phyloP scores from a whole-genome alignment of 2,329 filamentous ascomycete genomes.

The Apiospora sp. region DNA sequence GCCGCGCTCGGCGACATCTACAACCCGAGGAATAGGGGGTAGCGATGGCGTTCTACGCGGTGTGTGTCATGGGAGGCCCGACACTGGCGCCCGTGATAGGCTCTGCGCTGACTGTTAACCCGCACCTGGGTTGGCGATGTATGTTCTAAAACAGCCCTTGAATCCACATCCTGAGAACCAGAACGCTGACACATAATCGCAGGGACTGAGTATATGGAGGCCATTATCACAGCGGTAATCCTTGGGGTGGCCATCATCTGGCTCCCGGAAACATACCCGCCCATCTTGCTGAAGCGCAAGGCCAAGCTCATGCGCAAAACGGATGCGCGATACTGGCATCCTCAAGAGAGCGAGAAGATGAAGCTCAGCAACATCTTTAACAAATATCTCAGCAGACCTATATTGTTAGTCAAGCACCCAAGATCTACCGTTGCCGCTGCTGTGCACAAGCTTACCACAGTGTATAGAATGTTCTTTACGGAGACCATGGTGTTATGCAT shows the following conservation, averaged over 20 bases:
- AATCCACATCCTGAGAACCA: not conserved
- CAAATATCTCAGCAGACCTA: conserved; percentile 30
- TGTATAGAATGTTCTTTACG: conserved; percentile 51
- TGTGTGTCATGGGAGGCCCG: conserved; percentile 27
- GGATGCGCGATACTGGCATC: conserved; percentile 56
- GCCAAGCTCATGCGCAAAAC: conserved; percentile 44
- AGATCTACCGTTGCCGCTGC: conserved; percentile 28
- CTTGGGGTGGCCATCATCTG: conserved; percentile 38
- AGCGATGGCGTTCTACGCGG: conserved; percentile 46
- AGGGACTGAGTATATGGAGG: conserved; percentile 51
- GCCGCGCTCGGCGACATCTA: conserved; percentile 54
- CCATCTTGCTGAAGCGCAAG: conserved; percentile 43
- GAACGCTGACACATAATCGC: not conserved
- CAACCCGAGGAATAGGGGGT: conserved; percentile 45
- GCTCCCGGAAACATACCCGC: conserved; percentile 46
- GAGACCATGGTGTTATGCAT: conserved; percentile 57
- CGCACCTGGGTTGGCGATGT: conserved; percentile 52
- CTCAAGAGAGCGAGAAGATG: conserved; percentile 49
- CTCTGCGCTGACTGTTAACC: conserved; percentile 44
- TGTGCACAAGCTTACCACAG: conserved; percentile 47
- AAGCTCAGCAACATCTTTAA: conserved; percentile 28
- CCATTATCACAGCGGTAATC: conserved; percentile 47
- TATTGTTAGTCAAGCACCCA: conserved; percentile 44
- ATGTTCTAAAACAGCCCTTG: not conserved
- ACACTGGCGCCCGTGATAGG: conserved; percentile 51